Base-by-base conservation (phyloP, 495 filamentous ascomycete genomes). In the Xylaria castorea region DNA sequence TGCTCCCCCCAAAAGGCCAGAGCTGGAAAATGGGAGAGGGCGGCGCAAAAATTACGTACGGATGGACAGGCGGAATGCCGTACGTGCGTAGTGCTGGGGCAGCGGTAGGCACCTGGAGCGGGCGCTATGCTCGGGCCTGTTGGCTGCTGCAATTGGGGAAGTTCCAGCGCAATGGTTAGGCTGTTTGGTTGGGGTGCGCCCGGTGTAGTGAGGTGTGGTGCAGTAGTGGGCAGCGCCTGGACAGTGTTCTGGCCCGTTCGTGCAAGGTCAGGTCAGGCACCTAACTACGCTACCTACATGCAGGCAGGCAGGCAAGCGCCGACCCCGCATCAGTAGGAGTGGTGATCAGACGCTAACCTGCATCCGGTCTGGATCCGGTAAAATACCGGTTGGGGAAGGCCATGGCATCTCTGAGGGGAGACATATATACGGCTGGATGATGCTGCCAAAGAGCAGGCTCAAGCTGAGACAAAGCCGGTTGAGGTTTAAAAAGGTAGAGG, bases 21-120 rank as follows among this genome's bases (percentile, higher is more conserved):
- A 60, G 38, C 61, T 61, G 64, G 60, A 76, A 77, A 79, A 74
- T 77, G 62, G 57, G 63, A 77, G 75, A 77, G 77, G n/a, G 75
- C 77, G 75, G 75, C 77, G 77, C 75, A 70, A 70, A 57, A 68
- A 40, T 68, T 50, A 34, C 27, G 30, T 66, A 61, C 16, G 57
- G 57, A 36, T 1, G 57, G 30, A 22, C 32, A 60, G 51, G 51
- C 25, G 25, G 11, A 9, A 9, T 36, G 16, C 32, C 30, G 27
- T n/a, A n/a, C n/a, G n/a, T n/a, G n/a, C n/a, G n/a, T 16, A 30
- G 25, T 32, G 27, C 53, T 57, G 25, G 9, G 30, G 53, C 25
- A 32, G 48, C 7, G 48, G 8, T 51, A 51, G 18, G n/a, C 48
- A 4, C 48, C 48, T 51, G 5, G 20, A 50, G 18, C 18, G 48